Evolutionary conservation across 2,329 filamentous ascomycete species (phyloP).

Genomic region (Hysterium pulicare): DNA sequence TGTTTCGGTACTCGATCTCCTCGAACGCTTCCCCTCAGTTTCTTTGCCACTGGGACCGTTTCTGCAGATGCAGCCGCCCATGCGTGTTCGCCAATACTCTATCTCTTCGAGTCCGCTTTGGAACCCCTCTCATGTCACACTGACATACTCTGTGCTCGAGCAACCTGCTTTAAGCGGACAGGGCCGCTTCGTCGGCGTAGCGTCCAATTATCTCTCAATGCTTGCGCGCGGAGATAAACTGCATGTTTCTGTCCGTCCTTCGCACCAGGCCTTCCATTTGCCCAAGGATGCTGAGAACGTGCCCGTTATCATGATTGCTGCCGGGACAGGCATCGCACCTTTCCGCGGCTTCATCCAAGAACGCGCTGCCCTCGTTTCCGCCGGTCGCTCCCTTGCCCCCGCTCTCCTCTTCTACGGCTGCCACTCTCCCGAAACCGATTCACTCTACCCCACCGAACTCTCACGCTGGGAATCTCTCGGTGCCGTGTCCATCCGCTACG

Average conservation of each 20-base stretch:
- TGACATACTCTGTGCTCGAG: slow-evolving; percentile 67
- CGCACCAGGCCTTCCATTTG: slow-evolving; percentile 43
- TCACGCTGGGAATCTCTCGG: slow-evolving; percentile 58
- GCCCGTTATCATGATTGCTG: slow-evolving; percentile 41
- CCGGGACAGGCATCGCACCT: slow-evolving; percentile 42
- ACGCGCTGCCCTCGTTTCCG: slow-evolving; percentile 39
- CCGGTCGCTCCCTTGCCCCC: slow-evolving; percentile 54
- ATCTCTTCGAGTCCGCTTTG: slow-evolving; percentile 71
- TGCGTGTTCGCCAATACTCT: slow-evolving; percentile 76
- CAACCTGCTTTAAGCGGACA: slow-evolving; percentile 48
- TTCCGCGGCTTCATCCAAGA: slow-evolving; percentile 44
- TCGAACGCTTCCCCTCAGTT: slow-evolving; percentile 59
- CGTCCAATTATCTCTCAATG: slow-evolving; percentile 41
- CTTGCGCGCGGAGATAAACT: slow-evolving; percentile 41
- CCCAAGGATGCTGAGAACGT: slow-evolving; percentile 40
- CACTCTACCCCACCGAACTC: slow-evolving; percentile 59
- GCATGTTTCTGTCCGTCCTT: slow-evolving; percentile 41
- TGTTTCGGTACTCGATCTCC: slow-evolving; percentile 64
- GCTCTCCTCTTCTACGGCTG: slow-evolving; percentile 67
- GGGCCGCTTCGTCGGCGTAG: slow-evolving; percentile 44
- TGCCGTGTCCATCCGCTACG: slow-evolving; percentile 59
- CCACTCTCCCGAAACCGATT: slow-evolving; percentile 52
- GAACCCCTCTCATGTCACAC: slow-evolving; percentile 55
- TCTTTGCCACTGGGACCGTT: slow-evolving; percentile 63
- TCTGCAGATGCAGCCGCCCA: slow-evolving; percentile 69